A percentile compares a stretch with the other conserved stretches of the same genome.
Conservation (phyloP, 345 rosid genomes). For the Boechera retrofracta region DNA sequence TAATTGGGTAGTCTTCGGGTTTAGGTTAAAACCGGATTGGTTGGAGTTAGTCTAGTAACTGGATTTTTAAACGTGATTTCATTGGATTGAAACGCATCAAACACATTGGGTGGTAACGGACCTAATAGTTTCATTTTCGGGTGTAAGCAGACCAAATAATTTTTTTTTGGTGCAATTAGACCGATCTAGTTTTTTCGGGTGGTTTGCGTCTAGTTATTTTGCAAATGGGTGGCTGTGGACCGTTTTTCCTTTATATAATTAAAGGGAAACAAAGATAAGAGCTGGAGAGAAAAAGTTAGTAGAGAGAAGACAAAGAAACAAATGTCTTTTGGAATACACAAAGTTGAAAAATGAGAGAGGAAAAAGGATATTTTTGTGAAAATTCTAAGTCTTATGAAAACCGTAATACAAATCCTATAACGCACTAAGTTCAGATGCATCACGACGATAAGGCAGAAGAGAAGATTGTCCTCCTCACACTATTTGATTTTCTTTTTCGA, state of each 20-base stretch:
- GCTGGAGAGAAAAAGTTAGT: background rate
- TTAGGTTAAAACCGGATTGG: no score
- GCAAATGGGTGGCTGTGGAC: no score
- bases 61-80: no score
- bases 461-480: conserved; percentile 40
- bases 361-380: background rate
- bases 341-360: background rate
- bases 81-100: no score
- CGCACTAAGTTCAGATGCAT: conserved; percentile 16
- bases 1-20: no score
- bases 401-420: conserved; percentile 29
- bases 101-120: no score
- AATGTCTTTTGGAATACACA: background rate
- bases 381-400: conserved; percentile 37
- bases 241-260: background rate
- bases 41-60: no score
- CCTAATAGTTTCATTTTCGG: no score
- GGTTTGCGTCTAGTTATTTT: no score
- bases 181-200: no score
- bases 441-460: conserved; percentile 36
- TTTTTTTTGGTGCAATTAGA: no score
- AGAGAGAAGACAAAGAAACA: conserved; percentile 26
- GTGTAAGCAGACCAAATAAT: no score
- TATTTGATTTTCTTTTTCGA: conserved; percentile 6
- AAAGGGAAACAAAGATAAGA: background rate